phyloP scores from a whole-genome alignment of 2,329 filamentous ascomycete genomes.

The Fusarium multiceps region DNA sequence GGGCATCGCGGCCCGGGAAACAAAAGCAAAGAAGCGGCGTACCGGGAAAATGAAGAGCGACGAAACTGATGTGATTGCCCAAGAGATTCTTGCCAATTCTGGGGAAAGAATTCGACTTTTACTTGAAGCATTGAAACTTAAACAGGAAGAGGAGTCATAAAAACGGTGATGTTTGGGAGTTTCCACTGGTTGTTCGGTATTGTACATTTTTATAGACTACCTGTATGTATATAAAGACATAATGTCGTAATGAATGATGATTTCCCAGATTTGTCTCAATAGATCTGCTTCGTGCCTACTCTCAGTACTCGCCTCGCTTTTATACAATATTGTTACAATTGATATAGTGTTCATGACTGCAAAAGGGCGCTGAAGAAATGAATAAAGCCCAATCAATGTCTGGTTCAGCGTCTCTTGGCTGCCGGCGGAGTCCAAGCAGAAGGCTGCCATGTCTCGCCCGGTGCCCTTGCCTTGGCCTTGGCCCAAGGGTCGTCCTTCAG shows the following conservation, averaged over 20 bases:
- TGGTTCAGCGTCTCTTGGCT: slow-evolving; percentile 47
- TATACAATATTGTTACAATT: slow-evolving; percentile 33
- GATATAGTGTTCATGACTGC: background rate
- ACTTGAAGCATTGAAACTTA: slow-evolving; percentile 50
- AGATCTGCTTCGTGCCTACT: background rate
- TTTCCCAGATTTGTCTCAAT: slow-evolving; percentile 7
- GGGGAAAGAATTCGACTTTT: slow-evolving; percentile 56
- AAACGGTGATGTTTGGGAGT: background rate
- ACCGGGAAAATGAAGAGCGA: slow-evolving; percentile 49
- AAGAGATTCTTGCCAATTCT: slow-evolving; percentile 58
- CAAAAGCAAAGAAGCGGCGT: slow-evolving; percentile 59
- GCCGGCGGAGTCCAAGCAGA: slow-evolving; percentile 67
- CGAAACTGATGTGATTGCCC: slow-evolving; percentile 55
- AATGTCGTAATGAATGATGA: slow-evolving; percentile 42
- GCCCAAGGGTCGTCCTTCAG: slow-evolving; percentile 67
- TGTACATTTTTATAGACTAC: slow-evolving; percentile 41
- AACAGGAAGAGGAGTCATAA: slow-evolving; percentile 31
- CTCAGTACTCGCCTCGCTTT: slow-evolving; percentile 6
- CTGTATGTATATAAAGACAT: slow-evolving; percentile 36
- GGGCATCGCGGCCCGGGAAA: slow-evolving; percentile 62
- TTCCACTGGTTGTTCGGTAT: slow-evolving; percentile 11
- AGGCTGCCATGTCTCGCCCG: slow-evolving; percentile 76
- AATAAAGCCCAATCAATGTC: background rate
- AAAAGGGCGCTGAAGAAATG: background rate
- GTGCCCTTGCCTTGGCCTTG: slow-evolving; percentile 57